phyloP scores from a whole-genome alignment of 208 protist species.

The Porcisia deanei region DNA sequence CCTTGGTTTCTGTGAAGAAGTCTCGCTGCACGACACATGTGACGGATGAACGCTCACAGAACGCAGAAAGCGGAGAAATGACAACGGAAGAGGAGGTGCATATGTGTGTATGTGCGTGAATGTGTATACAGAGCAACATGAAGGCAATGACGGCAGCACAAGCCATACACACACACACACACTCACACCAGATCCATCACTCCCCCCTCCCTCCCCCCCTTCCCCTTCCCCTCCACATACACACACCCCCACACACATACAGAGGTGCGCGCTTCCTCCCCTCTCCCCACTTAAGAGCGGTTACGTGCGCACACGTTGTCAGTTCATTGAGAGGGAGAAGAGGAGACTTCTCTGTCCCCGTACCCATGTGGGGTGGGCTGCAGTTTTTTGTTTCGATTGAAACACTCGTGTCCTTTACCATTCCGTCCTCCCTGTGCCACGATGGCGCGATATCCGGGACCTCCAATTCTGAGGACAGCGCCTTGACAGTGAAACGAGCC shows the following conservation, averaged over 20 bases:
- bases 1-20: background rate
- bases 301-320: background rate
- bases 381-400: slow-evolving; percentile 75
- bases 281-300: background rate
- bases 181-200: background rate
- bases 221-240: background rate
- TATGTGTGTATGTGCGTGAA: too few species aligned
- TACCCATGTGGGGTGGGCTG: slow-evolving; percentile 49
- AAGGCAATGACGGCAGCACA: background rate
- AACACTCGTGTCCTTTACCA: slow-evolving; percentile 47
- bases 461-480: slow-evolving; percentile 1
- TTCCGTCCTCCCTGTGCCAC: slow-evolving; percentile 8
- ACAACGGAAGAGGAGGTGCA: too few species aligned
- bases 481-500: slow-evolving; percentile 14
- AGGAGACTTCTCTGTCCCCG: background rate
- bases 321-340: background rate
- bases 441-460: background rate
- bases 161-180: background rate
- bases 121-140: too few species aligned
- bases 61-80: too few species aligned
- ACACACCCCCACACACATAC: background rate
- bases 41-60: too few species aligned
- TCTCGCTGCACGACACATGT: too few species aligned
- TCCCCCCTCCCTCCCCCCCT: too few species aligned
- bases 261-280: background rate